Conservation (phyloP, 192 early-diverging fungal genomes). For the Mortierella claussenii region DNA sequence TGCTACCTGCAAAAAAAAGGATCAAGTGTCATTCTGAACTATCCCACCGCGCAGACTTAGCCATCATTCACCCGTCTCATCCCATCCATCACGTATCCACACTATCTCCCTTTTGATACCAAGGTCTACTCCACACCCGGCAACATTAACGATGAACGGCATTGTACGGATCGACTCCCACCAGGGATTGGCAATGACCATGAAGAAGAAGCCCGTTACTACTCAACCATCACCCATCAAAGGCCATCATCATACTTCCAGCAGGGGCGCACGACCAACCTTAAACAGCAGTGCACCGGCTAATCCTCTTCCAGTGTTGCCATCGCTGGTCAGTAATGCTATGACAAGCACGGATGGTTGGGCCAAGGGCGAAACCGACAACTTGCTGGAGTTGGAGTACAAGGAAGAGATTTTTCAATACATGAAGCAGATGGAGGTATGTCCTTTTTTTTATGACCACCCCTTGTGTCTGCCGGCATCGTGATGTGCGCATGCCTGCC, state of each 20-base stretch:
- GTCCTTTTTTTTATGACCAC: too few species aligned
- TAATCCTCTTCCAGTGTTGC: constrained; percentile 11
- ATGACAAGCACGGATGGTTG: constrained; percentile 47
- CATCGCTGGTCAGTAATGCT: constrained; percentile 47
- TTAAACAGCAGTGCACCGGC: constrained; percentile 11
- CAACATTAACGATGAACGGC: constrained; percentile 48
- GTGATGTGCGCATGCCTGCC: constrained; percentile 9
- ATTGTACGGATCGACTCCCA: constrained; percentile 49
- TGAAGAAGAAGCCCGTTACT: constrained; percentile 47
- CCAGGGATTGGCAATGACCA: constrained; percentile 33
- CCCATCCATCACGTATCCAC: neutral
- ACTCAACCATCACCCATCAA: constrained; percentile 21
- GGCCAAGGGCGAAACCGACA: constrained; percentile 41
- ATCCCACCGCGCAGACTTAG: neutral
- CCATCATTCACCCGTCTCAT: neutral
- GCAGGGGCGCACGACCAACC: constrained; percentile 18
- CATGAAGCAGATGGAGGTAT: constrained; percentile 56
- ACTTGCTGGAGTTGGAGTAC: constrained; percentile 47
- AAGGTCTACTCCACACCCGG: neutral
- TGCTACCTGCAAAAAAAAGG: neutral
- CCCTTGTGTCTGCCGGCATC: too few species aligned
- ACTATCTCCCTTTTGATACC: neutral
- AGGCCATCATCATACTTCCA: constrained; percentile 23
- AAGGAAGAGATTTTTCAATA: constrained; percentile 55
- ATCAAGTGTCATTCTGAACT: constrained; percentile 17